Percentiles rank a stretch among this genome's conserved stretches.
These are phyloP conservation scores for Mortierella antarctica DNA, from an alignment of 192 early-diverging fungal genomes.

Conservation along the genomic window DNA sequence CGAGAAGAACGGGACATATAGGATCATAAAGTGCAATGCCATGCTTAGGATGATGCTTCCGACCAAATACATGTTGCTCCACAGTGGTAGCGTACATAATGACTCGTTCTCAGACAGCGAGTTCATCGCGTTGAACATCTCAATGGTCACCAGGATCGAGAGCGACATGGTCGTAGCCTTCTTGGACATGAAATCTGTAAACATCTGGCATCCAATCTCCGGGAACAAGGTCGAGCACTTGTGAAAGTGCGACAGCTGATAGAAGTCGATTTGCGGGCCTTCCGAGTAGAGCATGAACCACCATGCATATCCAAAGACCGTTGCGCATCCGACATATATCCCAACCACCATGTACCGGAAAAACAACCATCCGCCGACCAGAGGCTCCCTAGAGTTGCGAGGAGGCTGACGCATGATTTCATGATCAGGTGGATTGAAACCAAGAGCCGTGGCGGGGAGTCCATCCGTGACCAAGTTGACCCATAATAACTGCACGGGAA, in stretches of 20 bases:
- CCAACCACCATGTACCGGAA: conserved; percentile 95
- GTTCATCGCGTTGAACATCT: conserved; percentile 99
- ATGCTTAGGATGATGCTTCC: conserved; percentile 88
- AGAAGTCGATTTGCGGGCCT: conserved; percentile 91
- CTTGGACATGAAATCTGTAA: conserved; percentile 78
- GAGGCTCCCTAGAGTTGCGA: conserved; percentile 84
- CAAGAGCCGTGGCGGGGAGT: conserved; percentile 96
- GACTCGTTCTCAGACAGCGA: conserved; percentile 96
- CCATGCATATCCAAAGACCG: conserved; percentile 98
- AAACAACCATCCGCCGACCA: conserved; percentile 95
- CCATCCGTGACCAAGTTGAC: conserved; percentile 99
- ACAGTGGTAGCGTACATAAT: conserved; percentile 88
- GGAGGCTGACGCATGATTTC: conserved; percentile 96
- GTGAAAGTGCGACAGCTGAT: conserved; percentile 95
- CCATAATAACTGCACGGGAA: conserved; percentile 98
- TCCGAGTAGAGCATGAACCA: conserved; percentile 94
- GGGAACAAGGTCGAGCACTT: conserved; percentile 87
- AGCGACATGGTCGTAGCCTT: conserved; percentile 96
- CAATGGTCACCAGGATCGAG: conserved; percentile 95
- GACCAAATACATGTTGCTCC: conserved; percentile 91
- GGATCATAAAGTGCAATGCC: conserved; percentile 94
- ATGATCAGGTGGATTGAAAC: conserved; percentile 97
- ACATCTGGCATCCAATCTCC: conserved; percentile 94
- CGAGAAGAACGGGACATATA: conserved; percentile 97
- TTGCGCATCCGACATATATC: conserved; percentile 91